Evolutionary conservation across 2,329 filamentous ascomycete species (phyloP), one percentile per base, ranked within the genome.

Genomic region (Cladosporium cucumerinum): DNA sequence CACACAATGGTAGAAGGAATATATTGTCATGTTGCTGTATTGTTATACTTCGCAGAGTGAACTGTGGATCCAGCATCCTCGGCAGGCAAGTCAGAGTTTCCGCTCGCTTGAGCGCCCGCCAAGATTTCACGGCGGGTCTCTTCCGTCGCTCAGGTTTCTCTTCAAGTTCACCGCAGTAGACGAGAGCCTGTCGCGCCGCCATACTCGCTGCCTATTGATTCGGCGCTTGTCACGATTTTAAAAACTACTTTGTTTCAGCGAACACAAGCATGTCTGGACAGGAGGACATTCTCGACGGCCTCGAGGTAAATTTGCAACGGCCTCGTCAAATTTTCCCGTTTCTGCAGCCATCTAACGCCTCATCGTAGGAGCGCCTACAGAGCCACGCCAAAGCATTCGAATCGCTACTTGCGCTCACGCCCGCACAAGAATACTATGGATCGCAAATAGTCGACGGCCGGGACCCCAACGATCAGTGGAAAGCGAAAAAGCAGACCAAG

Each of bases 401-500:
- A 79, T 92, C 92, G 54, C 82, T 97, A 60, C 82, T 97, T 76
- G 94, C 92, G 65, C 82, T 97, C 68, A 96, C 96, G 66, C 92
- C 93, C 48, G 92, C 92, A 67, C 93, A 95, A 79, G 87, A 92
- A 72, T 97, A 97, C 79, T 97, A 96, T 72, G 75, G 74, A 65
- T 73, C 71, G 57, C 73, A 75, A 57, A 73, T 75, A 18, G 73
- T 71, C 46, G 74, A 76, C 43, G 91, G 89, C 64, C 88, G 93
- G 76, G 92, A 96, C 75, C 90, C 85, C 68, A 92, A 85, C 78
- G 90, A 95, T 73, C 92, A 97, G 88, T 96, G 93, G 92, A 88
- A 89, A 77, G 89, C 89, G 75, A 96, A 95, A 81, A 98, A 98
- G 82, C 93, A 98, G 80, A 94, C 92, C 59, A 97, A 96, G 77